Base-by-base conservation (phyloP, 345 rosid species). In the Eucalyptus cladocalyx region DNA sequence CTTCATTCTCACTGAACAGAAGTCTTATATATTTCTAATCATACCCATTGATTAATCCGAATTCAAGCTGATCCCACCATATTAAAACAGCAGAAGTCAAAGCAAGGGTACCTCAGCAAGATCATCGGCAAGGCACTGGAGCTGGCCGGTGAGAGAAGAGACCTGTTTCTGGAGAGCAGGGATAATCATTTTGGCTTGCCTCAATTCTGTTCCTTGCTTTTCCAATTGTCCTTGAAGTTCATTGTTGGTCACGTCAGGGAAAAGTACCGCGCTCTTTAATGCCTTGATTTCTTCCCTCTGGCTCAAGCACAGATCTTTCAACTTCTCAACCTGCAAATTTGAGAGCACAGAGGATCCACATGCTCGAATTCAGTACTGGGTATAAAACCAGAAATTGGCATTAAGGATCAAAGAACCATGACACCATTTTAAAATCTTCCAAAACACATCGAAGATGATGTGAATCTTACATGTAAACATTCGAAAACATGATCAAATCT, bases 241-340 rank as follows among this genome's bases (percentile, higher is more conserved):
- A 85, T 90, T 92, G 87, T 95, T 93, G 94, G 90, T 93, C 15
- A 88, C 92, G 90, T 97, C 99, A 3, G 99, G 99, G 92, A 97
- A 97, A 90, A 97, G 87, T 67, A 96, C 50, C 28, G 96, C 97
- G 87, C 87, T 94, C 92, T 98, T 96, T 65, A 97, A 91, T 45
- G 98, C 88, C 91, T 94, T 97, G 67, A 98, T 97, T 91, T 98
- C 99, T 86, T 95, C 99, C 91, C 98, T 92, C 92, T 98, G 99
- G 90, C 93, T 95, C 93, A 97, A 89, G 91, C 99, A 98, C 90
- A 98, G 90, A 91, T 97, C 98, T 92, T 98, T 97, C 94, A 98
- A 89, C 92, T 95, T 97, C 94, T 97, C 99, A 62, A 95, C 96
- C 99, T 97, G 90, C 93, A 94, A 87, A 87, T 67, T 86, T 40